Conservation (phyloP, 148 eudicot genomes). For the Rhododendron kiyosumense region DNA sequence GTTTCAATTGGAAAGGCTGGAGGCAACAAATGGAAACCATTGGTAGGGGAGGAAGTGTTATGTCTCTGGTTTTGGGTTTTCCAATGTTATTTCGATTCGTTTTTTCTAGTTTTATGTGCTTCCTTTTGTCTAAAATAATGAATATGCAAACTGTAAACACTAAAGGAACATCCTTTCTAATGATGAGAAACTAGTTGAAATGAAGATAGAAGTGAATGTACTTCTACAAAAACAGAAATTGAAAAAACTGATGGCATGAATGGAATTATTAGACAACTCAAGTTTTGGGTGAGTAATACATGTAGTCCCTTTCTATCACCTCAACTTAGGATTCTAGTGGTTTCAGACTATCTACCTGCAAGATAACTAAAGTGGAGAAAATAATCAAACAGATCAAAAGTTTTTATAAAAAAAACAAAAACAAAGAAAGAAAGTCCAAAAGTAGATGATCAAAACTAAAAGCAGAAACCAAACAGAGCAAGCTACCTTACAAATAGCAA, state of each 20-base stretch:
- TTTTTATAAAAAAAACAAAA: not conserved
- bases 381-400: not conserved
- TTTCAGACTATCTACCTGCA: not conserved
- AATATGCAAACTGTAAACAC: not conserved
- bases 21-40: not conserved
- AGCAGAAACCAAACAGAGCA: not conserved
- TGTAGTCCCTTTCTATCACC: not conserved
- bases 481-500: not conserved
- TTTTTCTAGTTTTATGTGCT: not conserved
- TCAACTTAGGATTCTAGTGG: not conserved
- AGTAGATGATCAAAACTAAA: not conserved
- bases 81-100: not conserved
- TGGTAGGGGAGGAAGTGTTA: not conserved
- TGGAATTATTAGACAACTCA: not conserved
- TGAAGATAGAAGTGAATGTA: not conserved
- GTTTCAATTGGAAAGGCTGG: not conserved
- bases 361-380: not conserved
- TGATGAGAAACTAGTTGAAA: not conserved
- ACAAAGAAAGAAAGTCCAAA: too few relatives aligned
- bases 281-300: not conserved
- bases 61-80: not conserved
- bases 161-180: not conserved
- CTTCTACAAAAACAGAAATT: not conserved
- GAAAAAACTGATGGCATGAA: not conserved
- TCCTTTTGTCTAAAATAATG: not conserved